phyloP scores from a whole-genome alignment of 2,329 filamentous ascomycete genomes.

The Scopulariopsis brevicaulis region DNA sequence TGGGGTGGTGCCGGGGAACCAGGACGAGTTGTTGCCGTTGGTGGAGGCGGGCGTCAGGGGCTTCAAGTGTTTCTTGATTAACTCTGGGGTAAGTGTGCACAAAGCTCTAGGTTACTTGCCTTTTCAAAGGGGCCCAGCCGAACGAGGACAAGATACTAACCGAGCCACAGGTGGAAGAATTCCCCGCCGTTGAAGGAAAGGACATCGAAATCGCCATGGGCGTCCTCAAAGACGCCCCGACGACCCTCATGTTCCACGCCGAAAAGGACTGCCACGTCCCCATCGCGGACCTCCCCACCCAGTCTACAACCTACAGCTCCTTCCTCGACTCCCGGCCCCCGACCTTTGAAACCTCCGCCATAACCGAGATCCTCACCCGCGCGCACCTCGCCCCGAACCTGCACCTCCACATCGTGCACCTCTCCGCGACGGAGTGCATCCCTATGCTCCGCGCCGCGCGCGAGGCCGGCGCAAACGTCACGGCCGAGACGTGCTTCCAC shows the following conservation, averaged over 20 bases:
- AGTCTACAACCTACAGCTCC: slow-evolving; percentile 70
- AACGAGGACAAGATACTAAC: slow-evolving; percentile 6
- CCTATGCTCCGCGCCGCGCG: slow-evolving; percentile 68
- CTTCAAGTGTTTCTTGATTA: slow-evolving; percentile 96
- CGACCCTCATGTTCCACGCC: slow-evolving; percentile 97
- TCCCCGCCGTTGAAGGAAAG: slow-evolving; percentile 72
- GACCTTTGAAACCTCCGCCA: slow-evolving; percentile 81
- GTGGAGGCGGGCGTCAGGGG: slow-evolving; percentile 81
- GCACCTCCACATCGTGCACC: slow-evolving; percentile 85
- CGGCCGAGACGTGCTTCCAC: slow-evolving; percentile 92
- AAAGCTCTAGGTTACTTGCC: not conserved
- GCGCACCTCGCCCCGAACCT: slow-evolving; percentile 71
- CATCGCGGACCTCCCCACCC: slow-evolving; percentile 60
- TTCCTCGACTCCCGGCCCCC: slow-evolving; percentile 88
- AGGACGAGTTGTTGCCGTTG: slow-evolving; percentile 63
- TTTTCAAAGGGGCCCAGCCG: not conserved
- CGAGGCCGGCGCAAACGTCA: slow-evolving; percentile 66
- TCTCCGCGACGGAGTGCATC: slow-evolving; percentile 82
- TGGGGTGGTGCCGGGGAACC: slow-evolving; percentile 85
- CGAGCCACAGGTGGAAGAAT: slow-evolving; percentile 68
- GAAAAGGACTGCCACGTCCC: slow-evolving; percentile 95
- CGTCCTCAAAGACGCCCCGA: slow-evolving; percentile 68
- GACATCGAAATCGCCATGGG: slow-evolving; percentile 75
- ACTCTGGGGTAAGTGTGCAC: slow-evolving; percentile 68
- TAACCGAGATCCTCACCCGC: slow-evolving; percentile 75